These are phyloP conservation scores for Nakazawaea holstii DNA, from an alignment of 805 yeast genomes.

Conservation along the genomic window DNA sequence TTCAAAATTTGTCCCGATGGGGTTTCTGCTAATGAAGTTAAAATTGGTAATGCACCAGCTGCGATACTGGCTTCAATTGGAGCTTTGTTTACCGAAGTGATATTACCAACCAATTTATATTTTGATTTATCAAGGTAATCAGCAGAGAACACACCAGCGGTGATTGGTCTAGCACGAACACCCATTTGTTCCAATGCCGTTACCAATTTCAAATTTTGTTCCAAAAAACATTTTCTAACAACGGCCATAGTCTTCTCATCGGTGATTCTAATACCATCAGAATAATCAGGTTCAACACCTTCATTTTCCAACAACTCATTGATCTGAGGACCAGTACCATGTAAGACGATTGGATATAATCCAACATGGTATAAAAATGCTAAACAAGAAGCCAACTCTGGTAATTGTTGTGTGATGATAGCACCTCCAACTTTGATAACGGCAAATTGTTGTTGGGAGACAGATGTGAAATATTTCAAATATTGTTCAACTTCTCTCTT, in stretches of 20 bases:
- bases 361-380: slow-evolving; percentile 98
- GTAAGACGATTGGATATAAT: slow-evolving; percentile 90
- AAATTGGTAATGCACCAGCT: slow-evolving; percentile 94
- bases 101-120: slow-evolving; percentile 89
- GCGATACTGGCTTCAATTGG: slow-evolving; percentile 91
- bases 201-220: slow-evolving; percentile 90
- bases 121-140: slow-evolving; percentile 85
- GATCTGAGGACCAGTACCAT: slow-evolving; percentile 99
- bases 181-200: slow-evolving; percentile 96
- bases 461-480: slow-evolving; percentile 92
- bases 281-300: slow-evolving; percentile 93
- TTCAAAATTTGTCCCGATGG: slow-evolving; percentile 94
- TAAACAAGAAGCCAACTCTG: slow-evolving; percentile 90
- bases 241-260: slow-evolving; percentile 93
- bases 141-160: slow-evolving; percentile 95
- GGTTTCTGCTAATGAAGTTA: slow-evolving; percentile 96
- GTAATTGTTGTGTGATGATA: slow-evolving; percentile 89
- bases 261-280: slow-evolving; percentile 95
- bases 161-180: slow-evolving; percentile 96
- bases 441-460: slow-evolving; percentile 94
- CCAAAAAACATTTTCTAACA: slow-evolving; percentile 90
- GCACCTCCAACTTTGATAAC: slow-evolving; percentile 99
- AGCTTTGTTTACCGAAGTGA: slow-evolving; percentile 78
- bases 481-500: slow-evolving; percentile 98
- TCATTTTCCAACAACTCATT: slow-evolving; percentile 88